Conservation (phyloP, 1,284 basidiomycete genomes). For the Trichosporon sp. region DNA sequence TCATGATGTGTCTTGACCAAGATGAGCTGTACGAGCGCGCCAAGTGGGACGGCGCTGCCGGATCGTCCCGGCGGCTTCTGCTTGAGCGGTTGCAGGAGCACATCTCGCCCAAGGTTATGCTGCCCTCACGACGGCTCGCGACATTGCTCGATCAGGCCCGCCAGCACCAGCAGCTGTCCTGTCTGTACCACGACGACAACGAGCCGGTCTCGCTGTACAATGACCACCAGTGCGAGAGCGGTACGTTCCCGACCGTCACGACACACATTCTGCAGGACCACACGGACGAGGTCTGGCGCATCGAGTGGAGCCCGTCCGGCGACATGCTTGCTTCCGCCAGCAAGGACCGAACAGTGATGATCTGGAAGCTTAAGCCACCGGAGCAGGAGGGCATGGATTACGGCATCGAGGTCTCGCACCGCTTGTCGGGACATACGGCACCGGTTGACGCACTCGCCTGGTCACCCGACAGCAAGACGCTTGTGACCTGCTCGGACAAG, state of each 20-base stretch:
- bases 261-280: constrained; percentile 84
- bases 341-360: constrained; percentile 80
- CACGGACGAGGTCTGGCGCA: constrained; percentile 90
- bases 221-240: constrained; percentile 79
- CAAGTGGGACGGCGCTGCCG: constrained; percentile 84
- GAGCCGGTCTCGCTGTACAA: constrained; percentile 74
- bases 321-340: constrained; percentile 81
- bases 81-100: constrained; percentile 81
- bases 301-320: constrained; percentile 93
- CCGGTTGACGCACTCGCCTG: constrained; percentile 80
- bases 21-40: constrained; percentile 80
- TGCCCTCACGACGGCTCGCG: constrained; percentile 83
- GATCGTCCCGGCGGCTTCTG: constrained; percentile 73
- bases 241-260: constrained; percentile 79
- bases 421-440: constrained; percentile 70
- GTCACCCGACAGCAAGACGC: constrained; percentile 80
- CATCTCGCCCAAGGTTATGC: constrained; percentile 87
- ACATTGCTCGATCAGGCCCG: constrained; percentile 85
- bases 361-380: constrained; percentile 70
- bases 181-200: constrained; percentile 74
- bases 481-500: constrained; percentile 79
- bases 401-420: constrained; percentile 40
- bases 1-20: constrained; percentile 84
- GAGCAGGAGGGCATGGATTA: constrained; percentile 36
- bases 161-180: constrained; percentile 72